These are phyloP conservation scores for Sisymbrium irio DNA, from an alignment of 345 rosid genomes.

Conservation along the genomic window DNA sequence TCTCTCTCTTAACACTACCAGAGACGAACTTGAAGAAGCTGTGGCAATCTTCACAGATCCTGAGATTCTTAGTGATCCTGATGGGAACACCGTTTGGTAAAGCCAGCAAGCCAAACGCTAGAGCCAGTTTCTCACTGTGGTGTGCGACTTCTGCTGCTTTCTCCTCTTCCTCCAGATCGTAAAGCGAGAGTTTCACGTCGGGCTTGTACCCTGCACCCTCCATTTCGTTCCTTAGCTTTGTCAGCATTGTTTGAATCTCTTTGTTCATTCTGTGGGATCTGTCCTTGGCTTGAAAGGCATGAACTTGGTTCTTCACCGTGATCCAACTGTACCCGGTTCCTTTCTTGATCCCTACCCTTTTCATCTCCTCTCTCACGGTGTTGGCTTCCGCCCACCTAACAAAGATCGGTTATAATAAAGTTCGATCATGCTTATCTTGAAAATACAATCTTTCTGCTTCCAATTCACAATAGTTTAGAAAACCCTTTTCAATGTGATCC, in stretches of 20 bases:
- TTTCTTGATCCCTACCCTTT: constrained; percentile 67
- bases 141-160: constrained; percentile 60
- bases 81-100: constrained; percentile 60
- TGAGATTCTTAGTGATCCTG: constrained; percentile 77
- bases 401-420: background rate
- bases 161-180: constrained; percentile 87
- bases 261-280: constrained; percentile 56
- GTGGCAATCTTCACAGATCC: constrained; percentile 88
- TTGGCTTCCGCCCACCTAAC: constrained; percentile 85
- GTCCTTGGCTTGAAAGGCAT: constrained; percentile 84
- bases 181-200: constrained; percentile 58
- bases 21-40: constrained; percentile 72
- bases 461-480: background rate
- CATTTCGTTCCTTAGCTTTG: constrained; percentile 52
- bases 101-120: constrained; percentile 71
- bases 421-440: background rate
- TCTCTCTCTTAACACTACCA: constrained; percentile 52
- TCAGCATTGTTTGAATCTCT: constrained; percentile 58
- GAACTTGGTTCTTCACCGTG: constrained; percentile 58
- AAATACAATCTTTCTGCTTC: background rate
- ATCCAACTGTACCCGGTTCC: constrained; percentile 87
- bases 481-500: background rate
- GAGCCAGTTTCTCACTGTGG: constrained; percentile 86
- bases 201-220: constrained; percentile 63
- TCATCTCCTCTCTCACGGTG: constrained; percentile 66